These are phyloP conservation scores for Didymella exigua DNA, from an alignment of 2,329 filamentous ascomycete species.

Conservation along the genomic window DNA sequence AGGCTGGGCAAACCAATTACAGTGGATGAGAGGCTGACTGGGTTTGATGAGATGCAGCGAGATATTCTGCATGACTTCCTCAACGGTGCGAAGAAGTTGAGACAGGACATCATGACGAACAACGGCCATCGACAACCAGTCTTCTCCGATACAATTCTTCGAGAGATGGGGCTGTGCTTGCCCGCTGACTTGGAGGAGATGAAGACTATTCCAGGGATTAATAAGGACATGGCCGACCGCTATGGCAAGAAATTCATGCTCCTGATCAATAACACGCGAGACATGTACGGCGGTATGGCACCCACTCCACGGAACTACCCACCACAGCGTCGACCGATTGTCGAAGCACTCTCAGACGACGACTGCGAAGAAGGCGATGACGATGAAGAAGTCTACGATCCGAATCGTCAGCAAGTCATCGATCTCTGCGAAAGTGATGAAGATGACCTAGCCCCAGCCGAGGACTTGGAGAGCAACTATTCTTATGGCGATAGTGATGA, in stretches of 20 bases:
- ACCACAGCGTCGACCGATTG: constrained; percentile 21
- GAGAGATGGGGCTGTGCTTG: constrained; percentile 74
- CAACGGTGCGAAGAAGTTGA: constrained; percentile 62
- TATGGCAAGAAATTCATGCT: constrained; percentile 67
- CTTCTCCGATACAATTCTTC: constrained; percentile 72
- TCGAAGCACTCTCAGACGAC: constrained; percentile 43
- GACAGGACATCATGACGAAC: constrained; percentile 66
- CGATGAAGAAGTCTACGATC: constrained; percentile 48
- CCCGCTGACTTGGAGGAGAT: constrained; percentile 67
- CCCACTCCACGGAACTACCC: constrained; percentile 24
- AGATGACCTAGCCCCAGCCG: constrained; percentile 11
- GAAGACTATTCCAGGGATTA: constrained; percentile 67
- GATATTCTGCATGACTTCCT: constrained; percentile 71
- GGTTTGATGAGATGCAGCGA: constrained; percentile 64
- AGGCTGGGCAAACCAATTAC: constrained; percentile 64
- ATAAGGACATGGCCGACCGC: constrained; percentile 64
- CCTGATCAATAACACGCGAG: constrained; percentile 55
- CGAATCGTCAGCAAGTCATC: constrained; percentile 57
- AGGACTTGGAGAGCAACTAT: constrained; percentile 27
- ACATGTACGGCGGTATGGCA: constrained; percentile 25
- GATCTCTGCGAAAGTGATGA: constrained; percentile 52
- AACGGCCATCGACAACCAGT: constrained; percentile 62
- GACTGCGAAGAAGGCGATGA: constrained; percentile 49
- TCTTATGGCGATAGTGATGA: constrained; percentile 26
- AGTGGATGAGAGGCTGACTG: constrained; percentile 59